Evolutionary conservation across 257 asterid species (phyloP).

Genomic region (Euphrasia confusa): DNA sequence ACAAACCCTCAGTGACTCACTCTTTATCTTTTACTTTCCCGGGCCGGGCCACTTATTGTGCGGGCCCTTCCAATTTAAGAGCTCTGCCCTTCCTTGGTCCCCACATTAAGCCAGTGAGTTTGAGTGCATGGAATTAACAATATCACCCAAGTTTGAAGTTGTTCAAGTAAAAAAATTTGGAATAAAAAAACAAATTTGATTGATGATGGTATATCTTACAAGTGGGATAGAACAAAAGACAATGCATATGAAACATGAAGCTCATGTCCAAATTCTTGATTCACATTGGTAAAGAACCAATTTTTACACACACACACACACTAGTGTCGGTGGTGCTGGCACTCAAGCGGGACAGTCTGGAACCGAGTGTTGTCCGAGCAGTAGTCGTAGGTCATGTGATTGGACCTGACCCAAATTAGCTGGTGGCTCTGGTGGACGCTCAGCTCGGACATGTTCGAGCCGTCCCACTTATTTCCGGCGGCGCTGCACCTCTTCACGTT

Average conservation of each 20-base stretch:
- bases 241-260: constrained; percentile 28
- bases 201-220: constrained; percentile 25
- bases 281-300: neutral
- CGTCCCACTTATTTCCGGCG: constrained; percentile 68
- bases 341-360: constrained; percentile 58
- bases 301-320: constrained; percentile 4
- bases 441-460: constrained; percentile 59
- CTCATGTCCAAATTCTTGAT: constrained; percentile 27
- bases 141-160: neutral
- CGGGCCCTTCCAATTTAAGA: neutral
- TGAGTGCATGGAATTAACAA: neutral
- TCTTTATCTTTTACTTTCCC: neutral
- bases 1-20: neutral
- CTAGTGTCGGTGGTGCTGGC: constrained; percentile 69
- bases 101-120: neutral
- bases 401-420: constrained; percentile 75
- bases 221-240: neutral
- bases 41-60: neutral
- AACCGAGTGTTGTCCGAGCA: constrained; percentile 67
- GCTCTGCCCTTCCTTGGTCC: neutral
- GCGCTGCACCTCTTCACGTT: constrained; percentile 46
- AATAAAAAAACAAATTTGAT: neutral
- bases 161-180: neutral
- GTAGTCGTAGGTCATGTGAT: constrained; percentile 78
- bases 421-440: constrained; percentile 81